Evolutionary conservation across 2,329 filamentous ascomycete genomes (phyloP).

Genomic region (Beauveria australis): DNA sequence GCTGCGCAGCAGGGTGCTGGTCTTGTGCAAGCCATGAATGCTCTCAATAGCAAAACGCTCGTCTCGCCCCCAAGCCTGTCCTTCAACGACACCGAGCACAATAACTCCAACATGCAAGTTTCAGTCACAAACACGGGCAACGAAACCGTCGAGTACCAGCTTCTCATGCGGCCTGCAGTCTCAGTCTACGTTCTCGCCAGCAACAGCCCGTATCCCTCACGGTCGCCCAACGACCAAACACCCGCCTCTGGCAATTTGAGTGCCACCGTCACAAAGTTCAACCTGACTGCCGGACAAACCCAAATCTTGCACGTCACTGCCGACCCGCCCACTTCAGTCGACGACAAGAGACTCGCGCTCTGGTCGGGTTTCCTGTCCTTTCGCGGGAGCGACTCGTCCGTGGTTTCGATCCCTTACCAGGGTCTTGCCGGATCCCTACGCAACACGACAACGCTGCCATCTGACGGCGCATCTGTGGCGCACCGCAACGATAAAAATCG

Average conservation of each 20-base stretch:
- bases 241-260: conserved; percentile 32
- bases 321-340: conserved; percentile 33
- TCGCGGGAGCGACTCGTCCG: conserved; percentile 25
- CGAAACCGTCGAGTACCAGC: conserved; percentile 39
- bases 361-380: conserved; percentile 36
- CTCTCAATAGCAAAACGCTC: conserved; percentile 38
- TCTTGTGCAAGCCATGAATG: conserved; percentile 45
- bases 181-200: conserved; percentile 42
- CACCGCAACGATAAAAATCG: conserved; percentile 18
- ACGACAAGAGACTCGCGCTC: conserved; percentile 26
- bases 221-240: conserved; percentile 38
- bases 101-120: conserved; percentile 40
- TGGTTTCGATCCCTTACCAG: conserved; percentile 26
- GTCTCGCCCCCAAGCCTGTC: conserved; percentile 42
- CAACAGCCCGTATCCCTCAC: conserved; percentile 26
- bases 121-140: conserved; percentile 45
- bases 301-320: conserved; percentile 38
- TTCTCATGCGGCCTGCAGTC: conserved; percentile 41
- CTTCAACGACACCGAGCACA: conserved; percentile 52
- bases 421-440: conserved; percentile 23
- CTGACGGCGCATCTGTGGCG: conserved; percentile 23
- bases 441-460: conserved; percentile 27
- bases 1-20: conserved; percentile 50
- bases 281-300: conserved; percentile 32
- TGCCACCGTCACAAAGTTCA: conserved; percentile 35